Percentiles rank a stretch among this genome's conserved stretches.
Evolutionary conservation across 2,329 filamentous ascomycete genomes (phyloP).

Genomic region (Leptographium lundbergii): DNA sequence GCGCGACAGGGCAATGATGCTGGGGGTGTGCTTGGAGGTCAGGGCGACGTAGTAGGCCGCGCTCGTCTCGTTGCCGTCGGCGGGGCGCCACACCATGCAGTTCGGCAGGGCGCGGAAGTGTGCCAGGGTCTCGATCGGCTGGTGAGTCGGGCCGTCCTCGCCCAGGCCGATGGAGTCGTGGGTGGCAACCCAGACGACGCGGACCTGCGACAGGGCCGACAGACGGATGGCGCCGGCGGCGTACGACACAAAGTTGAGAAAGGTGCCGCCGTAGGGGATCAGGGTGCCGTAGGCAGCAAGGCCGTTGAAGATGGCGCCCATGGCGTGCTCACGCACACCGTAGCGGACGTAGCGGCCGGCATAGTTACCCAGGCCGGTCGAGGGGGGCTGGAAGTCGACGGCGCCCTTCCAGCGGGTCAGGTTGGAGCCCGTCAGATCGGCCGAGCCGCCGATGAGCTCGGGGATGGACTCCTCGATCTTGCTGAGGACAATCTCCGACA

Average conservation of each 20-base stretch:
- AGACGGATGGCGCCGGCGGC: slow-evolving; percentile 90
- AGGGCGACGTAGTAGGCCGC: slow-evolving; percentile 95
- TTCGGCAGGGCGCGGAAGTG: slow-evolving; percentile 99
- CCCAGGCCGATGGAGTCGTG: slow-evolving; percentile 99
- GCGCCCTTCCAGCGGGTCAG: slow-evolving; percentile 97
- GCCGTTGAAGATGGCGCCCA: slow-evolving; percentile 92
- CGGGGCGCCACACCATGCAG: slow-evolving; percentile 98
- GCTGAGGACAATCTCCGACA: slow-evolving; percentile 85
- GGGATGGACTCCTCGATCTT: slow-evolving; percentile 75
- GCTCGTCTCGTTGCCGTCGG: slow-evolving; percentile 95
- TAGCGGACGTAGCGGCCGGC: slow-evolving; percentile 84
- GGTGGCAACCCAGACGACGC: slow-evolving; percentile 89
- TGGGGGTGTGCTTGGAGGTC: slow-evolving; percentile 79
- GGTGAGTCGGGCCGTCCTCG: slow-evolving; percentile 96
- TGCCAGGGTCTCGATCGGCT: slow-evolving; percentile 95
- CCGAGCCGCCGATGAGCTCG: slow-evolving; percentile 89
- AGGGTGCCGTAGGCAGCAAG: slow-evolving; percentile 89
- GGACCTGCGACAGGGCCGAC: slow-evolving; percentile 80
- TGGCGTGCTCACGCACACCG: slow-evolving; percentile 83
- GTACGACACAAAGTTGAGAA: slow-evolving; percentile 99
- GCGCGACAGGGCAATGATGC: slow-evolving; percentile 86
- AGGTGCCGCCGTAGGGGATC: slow-evolving; percentile 88
- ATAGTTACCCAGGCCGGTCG: slow-evolving; percentile 71
- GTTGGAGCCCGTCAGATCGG: slow-evolving; percentile 97
- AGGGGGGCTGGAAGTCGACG: slow-evolving; percentile 90